phyloP scores from a whole-genome alignment of 1,284 basidiomycete genomes.

The Ceratobasidium sp. region DNA sequence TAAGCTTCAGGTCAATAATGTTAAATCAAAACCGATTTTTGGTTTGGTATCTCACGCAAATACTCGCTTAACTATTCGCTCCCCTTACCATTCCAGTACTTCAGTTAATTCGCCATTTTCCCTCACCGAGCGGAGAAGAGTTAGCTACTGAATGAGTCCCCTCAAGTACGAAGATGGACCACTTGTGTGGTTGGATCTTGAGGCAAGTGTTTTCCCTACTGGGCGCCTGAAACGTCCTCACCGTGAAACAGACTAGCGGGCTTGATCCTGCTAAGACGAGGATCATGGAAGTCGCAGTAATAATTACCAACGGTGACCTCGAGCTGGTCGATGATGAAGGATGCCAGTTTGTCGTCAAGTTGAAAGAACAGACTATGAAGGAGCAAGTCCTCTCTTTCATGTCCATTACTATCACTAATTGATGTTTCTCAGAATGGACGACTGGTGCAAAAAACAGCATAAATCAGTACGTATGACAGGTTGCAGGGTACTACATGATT shows the following conservation, averaged over 20 bases:
- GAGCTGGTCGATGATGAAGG: constrained; percentile 79
- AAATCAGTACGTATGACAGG: constrained; percentile 65
- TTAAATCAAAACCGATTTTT: too few relatives aligned
- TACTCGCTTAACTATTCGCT: background rate
- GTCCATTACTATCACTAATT: background rate
- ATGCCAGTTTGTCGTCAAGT: constrained; percentile 76
- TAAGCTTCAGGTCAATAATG: too few relatives aligned
- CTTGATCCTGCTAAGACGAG: constrained; percentile 74
- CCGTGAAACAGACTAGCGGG: constrained; percentile 73
- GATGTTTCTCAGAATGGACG: constrained; percentile 70
- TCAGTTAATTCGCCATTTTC: background rate
- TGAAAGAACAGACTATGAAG: constrained; percentile 75
- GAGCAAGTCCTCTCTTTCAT: constrained; percentile 59
- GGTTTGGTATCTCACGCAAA: too few relatives aligned
- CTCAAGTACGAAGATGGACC: constrained; percentile 69
- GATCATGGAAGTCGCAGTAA: constrained; percentile 79
- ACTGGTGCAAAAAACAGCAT: constrained; percentile 83
- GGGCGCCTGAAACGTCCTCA: background rate
- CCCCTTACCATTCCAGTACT: background rate
- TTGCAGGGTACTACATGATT: too few relatives aligned
- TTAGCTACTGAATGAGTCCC: constrained; percentile 32
- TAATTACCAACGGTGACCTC: constrained; percentile 86
- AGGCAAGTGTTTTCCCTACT: constrained; percentile 55
- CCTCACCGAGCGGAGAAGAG: background rate
- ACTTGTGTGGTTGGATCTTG: constrained; percentile 90